These are phyloP conservation scores for Parascedosporium putredinis DNA, from an alignment of 2,329 filamentous ascomycete species.

Conservation along the genomic window DNA sequence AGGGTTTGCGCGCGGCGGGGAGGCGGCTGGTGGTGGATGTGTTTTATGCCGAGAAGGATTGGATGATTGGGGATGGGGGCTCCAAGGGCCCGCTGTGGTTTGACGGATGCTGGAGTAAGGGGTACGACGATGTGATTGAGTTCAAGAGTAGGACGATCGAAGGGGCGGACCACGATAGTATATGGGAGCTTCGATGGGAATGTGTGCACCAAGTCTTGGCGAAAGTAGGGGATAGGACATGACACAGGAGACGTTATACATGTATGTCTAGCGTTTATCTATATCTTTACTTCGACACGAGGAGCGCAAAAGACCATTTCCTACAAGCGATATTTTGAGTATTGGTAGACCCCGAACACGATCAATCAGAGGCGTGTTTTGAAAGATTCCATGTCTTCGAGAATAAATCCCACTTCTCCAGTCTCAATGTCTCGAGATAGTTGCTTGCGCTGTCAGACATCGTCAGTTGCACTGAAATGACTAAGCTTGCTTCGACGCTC, in stretches of 20 bases:
- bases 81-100: constrained; percentile 19
- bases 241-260: neutral
- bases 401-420: too few species aligned
- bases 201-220: neutral
- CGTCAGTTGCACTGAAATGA: too few species aligned
- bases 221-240: neutral
- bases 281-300: too few species aligned
- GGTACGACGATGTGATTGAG: constrained; percentile 12
- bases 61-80: constrained; percentile 17
- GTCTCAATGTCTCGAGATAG: too few species aligned
- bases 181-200: neutral
- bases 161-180: neutral
- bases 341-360: too few species aligned
- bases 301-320: too few species aligned
- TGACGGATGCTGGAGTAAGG: constrained; percentile 16
- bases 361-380: too few species aligned
- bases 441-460: too few species aligned
- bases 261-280: too few species aligned
- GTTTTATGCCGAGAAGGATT: constrained; percentile 20
- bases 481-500: too few species aligned
- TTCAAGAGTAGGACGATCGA: constrained; percentile 9
- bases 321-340: too few species aligned
- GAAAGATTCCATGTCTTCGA: too few species aligned
- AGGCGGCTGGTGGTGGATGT: constrained; percentile 16
- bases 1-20: constrained; percentile 11